Evolutionary conservation across 345 rosid species (phyloP), one percentile per base, ranked within the genome.

Genomic region (Nasturtium officinale): DNA sequence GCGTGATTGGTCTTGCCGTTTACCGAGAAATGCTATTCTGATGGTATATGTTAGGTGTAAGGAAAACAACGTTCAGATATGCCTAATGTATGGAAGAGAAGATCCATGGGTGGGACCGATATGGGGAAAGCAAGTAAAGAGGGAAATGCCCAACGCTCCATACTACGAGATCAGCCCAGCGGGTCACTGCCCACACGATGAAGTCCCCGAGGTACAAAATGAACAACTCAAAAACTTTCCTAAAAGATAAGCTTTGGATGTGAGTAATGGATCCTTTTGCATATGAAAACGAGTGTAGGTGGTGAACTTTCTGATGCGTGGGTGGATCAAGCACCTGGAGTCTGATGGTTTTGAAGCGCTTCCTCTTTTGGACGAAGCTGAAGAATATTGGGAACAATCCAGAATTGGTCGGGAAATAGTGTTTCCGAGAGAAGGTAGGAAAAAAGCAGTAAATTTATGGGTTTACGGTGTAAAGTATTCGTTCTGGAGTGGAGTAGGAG

Each of bases 171-270:
- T 95, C 82, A 95, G 96, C 78, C 97, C 99, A 9, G 99, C 99
- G 3, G 99, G 99, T 67, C 99, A 95, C 79, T 95, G 99, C 84
- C 99, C 99, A 64, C 99, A 95, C 52, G 97, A 95, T 64, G 99
- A 95, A 88, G 96, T 95, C 76, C 96, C 99, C 9, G 99, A 95
- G 98, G 98, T 91, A 83, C 45, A 28, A 43, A 5, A 5, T 60
- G 37, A 18, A 52, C 56, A 51, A 45, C 9, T 64, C 13, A 12
- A 46, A 28, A 37, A 6, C 12, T 43, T 57, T 58, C 13, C 3
- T 51, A 6, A 46, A 60, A 20, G 38, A 25, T 58, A 20, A 18
- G 46, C 55, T 67, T 20, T 51, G 10, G 28, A 58, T 42, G 17
- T 20, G 8, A 32, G 20, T 20, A 17, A 52, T 74, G 72, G 16